Evolutionary conservation across 1,139 yeast genomes (phyloP).

Genomic region (Magnusiomyces fungicola): DNA sequence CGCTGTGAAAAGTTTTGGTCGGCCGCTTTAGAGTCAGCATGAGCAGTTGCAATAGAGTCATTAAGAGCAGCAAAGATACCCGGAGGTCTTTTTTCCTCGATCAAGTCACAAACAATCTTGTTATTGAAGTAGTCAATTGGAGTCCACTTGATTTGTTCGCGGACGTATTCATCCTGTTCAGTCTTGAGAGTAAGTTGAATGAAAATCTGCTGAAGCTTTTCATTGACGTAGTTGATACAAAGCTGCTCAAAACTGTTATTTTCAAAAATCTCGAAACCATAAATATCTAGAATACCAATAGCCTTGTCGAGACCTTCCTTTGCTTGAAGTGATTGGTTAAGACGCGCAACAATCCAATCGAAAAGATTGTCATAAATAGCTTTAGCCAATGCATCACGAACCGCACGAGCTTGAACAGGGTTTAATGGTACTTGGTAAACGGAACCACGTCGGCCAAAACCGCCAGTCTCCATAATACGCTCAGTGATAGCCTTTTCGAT

Average conservation of each 20-base stretch:
- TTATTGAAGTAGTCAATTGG: slow-evolving; percentile 96
- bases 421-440: slow-evolving; percentile 92
- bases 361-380: slow-evolving; percentile 88
- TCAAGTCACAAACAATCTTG: slow-evolving; percentile 93
- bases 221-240: slow-evolving; percentile 95
- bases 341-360: slow-evolving; percentile 97
- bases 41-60: slow-evolving; percentile 97
- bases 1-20: slow-evolving; percentile 95
- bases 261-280: slow-evolving; percentile 96
- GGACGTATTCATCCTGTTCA: slow-evolving; percentile 95
- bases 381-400: slow-evolving; percentile 90
- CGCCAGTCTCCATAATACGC: slow-evolving; percentile 82
- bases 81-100: slow-evolving; percentile 91
- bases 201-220: slow-evolving; percentile 92
- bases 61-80: slow-evolving; percentile 95
- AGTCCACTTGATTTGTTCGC: slow-evolving; percentile 94
- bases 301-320: slow-evolving; percentile 52
- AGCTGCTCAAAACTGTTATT: slow-evolving; percentile 95
- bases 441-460: slow-evolving; percentile 73
- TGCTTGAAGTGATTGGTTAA: slow-evolving; percentile 61
- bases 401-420: slow-evolving; percentile 87
- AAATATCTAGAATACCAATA: slow-evolving; percentile 93
- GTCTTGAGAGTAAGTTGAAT: slow-evolving; percentile 92
- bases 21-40: slow-evolving; percentile 95
- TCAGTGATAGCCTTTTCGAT: slow-evolving; percentile 66